phyloP scores from a whole-genome alignment of 257 asterid genomes.

The Cinchona pubescens region DNA sequence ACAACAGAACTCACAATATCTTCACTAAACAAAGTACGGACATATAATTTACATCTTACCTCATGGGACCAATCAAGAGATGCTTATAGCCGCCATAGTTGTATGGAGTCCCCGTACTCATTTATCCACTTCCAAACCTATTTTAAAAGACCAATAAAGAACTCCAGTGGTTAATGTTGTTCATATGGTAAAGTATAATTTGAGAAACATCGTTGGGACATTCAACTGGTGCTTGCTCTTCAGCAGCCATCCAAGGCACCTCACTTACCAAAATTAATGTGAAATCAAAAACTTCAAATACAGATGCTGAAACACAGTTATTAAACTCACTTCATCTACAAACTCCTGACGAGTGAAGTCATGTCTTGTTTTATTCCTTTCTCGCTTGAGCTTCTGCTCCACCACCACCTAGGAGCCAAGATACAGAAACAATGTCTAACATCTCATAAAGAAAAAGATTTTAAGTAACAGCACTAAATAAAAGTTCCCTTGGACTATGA shows the following conservation, averaged over 20 bases:
- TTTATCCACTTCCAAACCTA: conserved; percentile 98
- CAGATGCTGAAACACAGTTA: background rate
- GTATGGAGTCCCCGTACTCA: too few relatives aligned
- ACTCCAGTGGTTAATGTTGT: background rate
- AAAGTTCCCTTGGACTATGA: background rate
- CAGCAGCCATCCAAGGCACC: background rate
- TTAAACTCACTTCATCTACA: conserved; percentile 65
- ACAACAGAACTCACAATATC: background rate
- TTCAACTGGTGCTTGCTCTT: background rate
- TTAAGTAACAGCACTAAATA: background rate
- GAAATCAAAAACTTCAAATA: background rate
- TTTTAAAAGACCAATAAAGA: background rate
- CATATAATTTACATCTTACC: too few relatives aligned
- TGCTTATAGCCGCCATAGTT: too few relatives aligned
- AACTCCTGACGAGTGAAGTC: too few relatives aligned
- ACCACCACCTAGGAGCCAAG: conserved; percentile 65
- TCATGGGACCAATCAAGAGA: too few relatives aligned
- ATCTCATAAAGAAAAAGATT: background rate
- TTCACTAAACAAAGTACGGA: background rate
- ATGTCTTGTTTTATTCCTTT: too few relatives aligned
- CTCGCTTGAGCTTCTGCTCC: conserved; percentile 84
- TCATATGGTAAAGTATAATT: background rate
- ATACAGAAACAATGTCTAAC: background rate
- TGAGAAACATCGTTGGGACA: background rate
- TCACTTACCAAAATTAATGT: background rate